Percentiles rank a stretch among this genome's conserved stretches.
Evolutionary conservation across 371 early-diverging fungal genomes (phyloP).

Genomic region (Spiromyces aspiralis): DNA sequence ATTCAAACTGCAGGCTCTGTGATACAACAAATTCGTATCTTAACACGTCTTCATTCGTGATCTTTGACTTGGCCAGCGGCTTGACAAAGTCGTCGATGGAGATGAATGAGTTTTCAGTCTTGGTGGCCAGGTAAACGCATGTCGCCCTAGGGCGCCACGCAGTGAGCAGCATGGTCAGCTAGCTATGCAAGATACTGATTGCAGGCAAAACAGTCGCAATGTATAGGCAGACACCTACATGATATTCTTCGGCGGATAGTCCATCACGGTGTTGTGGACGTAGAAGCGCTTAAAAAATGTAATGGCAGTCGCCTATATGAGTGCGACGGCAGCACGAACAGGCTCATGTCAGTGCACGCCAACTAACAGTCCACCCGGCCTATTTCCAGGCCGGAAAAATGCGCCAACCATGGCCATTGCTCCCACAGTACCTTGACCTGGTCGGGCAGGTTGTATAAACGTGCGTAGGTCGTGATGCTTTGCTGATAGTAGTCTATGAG

Average conservation of each 20-base stretch:
- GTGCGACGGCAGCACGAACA: constrained; percentile 31
- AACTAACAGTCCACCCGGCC: too few species aligned
- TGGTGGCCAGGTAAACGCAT: constrained; percentile 71
- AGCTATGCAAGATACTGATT: too few species aligned
- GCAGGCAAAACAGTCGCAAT: too few species aligned
- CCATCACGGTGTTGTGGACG: constrained; percentile 68
- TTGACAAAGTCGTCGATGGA: constrained; percentile 52
- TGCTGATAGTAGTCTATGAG: constrained; percentile 19
- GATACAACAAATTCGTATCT: constrained; percentile 63
- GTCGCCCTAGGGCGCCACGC: too few species aligned
- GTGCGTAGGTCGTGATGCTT: not conserved
- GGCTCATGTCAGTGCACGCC: constrained; percentile 2
- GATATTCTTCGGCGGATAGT: constrained; percentile 72
- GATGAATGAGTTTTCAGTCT: constrained; percentile 63
- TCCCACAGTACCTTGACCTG: too few species aligned
- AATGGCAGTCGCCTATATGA: constrained; percentile 64
- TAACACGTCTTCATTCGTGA: constrained; percentile 23
- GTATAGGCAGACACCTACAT: too few species aligned
- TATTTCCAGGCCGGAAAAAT: too few species aligned
- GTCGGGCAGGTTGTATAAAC: not conserved
- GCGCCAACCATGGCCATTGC: too few species aligned
- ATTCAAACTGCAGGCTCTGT: constrained; percentile 69
- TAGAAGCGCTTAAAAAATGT: constrained; percentile 84
- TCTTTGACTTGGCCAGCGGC: constrained; percentile 16
- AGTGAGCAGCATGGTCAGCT: too few species aligned